Percentiles rank a stretch among this genome's conserved stretches.
phyloP scores from a whole-genome alignment of 371 early-diverging fungal genomes.

The Mortierella sp. region DNA sequence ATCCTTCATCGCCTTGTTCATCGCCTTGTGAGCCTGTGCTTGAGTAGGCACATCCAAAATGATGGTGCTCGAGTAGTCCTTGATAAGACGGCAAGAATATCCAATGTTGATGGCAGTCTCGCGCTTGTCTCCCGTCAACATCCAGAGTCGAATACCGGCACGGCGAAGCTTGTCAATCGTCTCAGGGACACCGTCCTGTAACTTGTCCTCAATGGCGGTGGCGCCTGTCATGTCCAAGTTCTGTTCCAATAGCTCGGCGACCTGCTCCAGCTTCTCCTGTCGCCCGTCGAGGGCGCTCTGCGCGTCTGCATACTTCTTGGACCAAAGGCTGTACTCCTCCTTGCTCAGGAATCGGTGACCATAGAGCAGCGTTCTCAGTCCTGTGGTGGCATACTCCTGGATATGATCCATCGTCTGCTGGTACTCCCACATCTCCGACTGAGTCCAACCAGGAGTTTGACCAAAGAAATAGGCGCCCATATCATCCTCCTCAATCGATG shows the following conservation, averaged over 20 bases:
- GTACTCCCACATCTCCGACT: constrained; percentile 59
- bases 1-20: constrained; percentile 65
- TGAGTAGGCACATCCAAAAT: constrained; percentile 52
- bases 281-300: constrained; percentile 85
- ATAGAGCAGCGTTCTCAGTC: constrained; percentile 92
- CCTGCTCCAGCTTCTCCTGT: constrained; percentile 82
- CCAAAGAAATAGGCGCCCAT: constrained; percentile 55
- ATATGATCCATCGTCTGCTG: constrained; percentile 61
- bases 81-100: constrained; percentile 84
- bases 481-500: constrained; percentile 40
- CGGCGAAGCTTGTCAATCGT: constrained; percentile 89
- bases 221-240: constrained; percentile 83
- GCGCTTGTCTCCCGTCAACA: constrained; percentile 99
- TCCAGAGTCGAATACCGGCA: constrained; percentile 97
- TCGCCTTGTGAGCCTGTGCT: constrained; percentile 40
- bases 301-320: constrained; percentile 81
- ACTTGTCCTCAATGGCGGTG: constrained; percentile 94
- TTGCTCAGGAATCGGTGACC: constrained; percentile 83
- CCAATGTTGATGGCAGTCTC: constrained; percentile 99
- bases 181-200: constrained; percentile 96
- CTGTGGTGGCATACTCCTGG: constrained; percentile 84
- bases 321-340: constrained; percentile 86
- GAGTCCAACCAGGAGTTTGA: constrained; percentile 42
- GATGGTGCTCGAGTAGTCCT: constrained; percentile 56
- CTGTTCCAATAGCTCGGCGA: constrained; percentile 85